Base-by-base conservation (phyloP, 2,329 filamentous ascomycete species). In the Cladorrhinum sp. region DNA sequence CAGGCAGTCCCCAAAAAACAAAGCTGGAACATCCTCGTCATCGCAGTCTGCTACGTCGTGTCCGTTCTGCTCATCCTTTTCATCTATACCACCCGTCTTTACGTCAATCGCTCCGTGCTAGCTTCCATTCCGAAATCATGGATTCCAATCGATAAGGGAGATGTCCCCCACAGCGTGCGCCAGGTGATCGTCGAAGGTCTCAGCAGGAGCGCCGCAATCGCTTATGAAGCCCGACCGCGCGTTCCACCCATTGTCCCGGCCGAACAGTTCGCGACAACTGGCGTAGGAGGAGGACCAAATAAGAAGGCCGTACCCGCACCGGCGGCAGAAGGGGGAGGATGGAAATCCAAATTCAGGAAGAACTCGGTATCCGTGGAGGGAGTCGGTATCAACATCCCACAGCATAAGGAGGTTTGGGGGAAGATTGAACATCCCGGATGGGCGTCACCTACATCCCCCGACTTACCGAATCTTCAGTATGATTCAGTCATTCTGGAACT, bases 381-480 rank as follows among this genome's bases (percentile, higher is more conserved):
- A n/a, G 23, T 56, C 54, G 24, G 39, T 23, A 75, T 80, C 65
- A 72, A 79, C 49, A 84, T 89, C 24, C 76, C 79, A 5, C 74
- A 74, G 8, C 72, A 84, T 77, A 75, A 28, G 18, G 33, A 80
- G 1, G 78, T 85, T 21, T 98, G 94, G 94, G 92, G 91, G 21
- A 77, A 85, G n/a, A 86, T 98, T 57, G 85, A 90, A 62, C 95
- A 99, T 72, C 80, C 86, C 16, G 95, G 94, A 56, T 98, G 95
- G 94, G 89, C 89, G 1, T 90, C 92, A 1, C 94, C 94, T 5
- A 83, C 84, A 28, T 89, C 86, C 1, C 78, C 83, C 8, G 90
- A 95, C 70, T 77, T 95, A 18, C 87, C 91, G 3, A 86, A 91
- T 70, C 76, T 98, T n/a, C 87, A 96, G 65, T 98, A 96, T 74